Conservation (phyloP, 257 asterid species). For the Dorcoceras hygrometricum region DNA sequence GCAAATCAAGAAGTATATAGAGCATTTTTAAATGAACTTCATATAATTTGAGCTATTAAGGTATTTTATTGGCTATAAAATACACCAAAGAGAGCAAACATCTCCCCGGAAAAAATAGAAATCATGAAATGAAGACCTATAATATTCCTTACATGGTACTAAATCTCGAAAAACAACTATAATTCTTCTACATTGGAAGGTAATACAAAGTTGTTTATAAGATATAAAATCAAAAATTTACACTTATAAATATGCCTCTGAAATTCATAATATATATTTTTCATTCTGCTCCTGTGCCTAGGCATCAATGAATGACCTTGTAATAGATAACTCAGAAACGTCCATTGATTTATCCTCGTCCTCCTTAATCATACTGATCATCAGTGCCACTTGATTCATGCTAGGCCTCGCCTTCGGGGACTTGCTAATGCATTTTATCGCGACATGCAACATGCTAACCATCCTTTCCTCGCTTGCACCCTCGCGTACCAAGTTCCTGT, state of each 20-base stretch:
- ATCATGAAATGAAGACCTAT: background rate
- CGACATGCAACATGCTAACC: conserved; percentile 60
- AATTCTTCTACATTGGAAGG: too few species aligned
- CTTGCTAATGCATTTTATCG: conserved; percentile 50
- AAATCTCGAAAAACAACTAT: background rate
- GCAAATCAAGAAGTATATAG: too few species aligned
- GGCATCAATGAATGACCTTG: conserved; percentile 32
- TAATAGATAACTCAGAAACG: conserved; percentile 38
- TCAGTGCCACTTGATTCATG: conserved; percentile 48
- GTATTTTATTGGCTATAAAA: too few species aligned
- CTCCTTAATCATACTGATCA: conserved; percentile 44
- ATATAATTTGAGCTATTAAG: too few species aligned
- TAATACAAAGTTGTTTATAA: background rate
- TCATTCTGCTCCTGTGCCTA: background rate
- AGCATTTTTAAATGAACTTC: too few species aligned
- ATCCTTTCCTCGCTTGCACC: conserved; percentile 71
- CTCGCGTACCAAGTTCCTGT: conserved; percentile 49
- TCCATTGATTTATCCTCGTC: conserved; percentile 69
- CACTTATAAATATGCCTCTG: background rate
- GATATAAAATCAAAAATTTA: too few species aligned
- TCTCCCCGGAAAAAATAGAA: too few species aligned
- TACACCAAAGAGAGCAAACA: too few species aligned
- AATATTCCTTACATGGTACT: background rate
- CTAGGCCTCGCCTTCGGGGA: conserved; percentile 44
- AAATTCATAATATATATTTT: too few species aligned